Conservation (phyloP, 768 basidiomycete genomes). For the Ramaria sp. region DNA sequence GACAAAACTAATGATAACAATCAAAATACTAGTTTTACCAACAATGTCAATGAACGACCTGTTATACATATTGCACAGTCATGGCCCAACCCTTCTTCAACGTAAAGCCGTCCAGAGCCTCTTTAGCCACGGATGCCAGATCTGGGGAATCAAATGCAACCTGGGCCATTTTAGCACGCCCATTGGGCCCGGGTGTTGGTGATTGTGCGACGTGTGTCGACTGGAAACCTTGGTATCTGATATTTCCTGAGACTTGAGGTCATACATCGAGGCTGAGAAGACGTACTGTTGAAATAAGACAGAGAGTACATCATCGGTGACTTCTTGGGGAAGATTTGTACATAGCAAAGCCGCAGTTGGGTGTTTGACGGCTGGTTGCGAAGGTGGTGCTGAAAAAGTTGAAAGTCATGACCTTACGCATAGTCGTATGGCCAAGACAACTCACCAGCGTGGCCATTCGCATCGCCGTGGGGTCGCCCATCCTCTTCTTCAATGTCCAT, state of each 20-base stretch:
- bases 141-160: constrained; percentile 68
- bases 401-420: constrained; percentile 17
- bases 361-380: constrained; percentile 41
- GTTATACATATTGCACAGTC: constrained; percentile 59
- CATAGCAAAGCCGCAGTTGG: constrained; percentile 58
- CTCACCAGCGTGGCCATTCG: constrained; percentile 43
- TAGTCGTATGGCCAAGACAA: constrained; percentile 21
- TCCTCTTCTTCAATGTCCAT: constrained; percentile 95
- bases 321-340: constrained; percentile 84
- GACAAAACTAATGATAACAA: neutral
- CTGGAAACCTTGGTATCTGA: constrained; percentile 78
- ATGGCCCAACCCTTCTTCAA: constrained; percentile 83
- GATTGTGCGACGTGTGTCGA: constrained; percentile 60
- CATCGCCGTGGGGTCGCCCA: constrained; percentile 6
- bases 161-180: constrained; percentile 69
- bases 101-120: constrained; percentile 75
- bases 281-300: constrained; percentile 90
- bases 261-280: neutral
- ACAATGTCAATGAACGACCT: neutral
- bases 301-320: constrained; percentile 75
- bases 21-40: neutral
- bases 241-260: neutral
- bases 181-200: constrained; percentile 53
- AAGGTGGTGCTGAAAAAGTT: constrained; percentile 16
- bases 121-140: constrained; percentile 67